Evolutionary conservation across 768 basidiomycete genomes (phyloP), one percentile per base, ranked within the genome.

Genomic region (Daedaleopsis sinensis): DNA sequence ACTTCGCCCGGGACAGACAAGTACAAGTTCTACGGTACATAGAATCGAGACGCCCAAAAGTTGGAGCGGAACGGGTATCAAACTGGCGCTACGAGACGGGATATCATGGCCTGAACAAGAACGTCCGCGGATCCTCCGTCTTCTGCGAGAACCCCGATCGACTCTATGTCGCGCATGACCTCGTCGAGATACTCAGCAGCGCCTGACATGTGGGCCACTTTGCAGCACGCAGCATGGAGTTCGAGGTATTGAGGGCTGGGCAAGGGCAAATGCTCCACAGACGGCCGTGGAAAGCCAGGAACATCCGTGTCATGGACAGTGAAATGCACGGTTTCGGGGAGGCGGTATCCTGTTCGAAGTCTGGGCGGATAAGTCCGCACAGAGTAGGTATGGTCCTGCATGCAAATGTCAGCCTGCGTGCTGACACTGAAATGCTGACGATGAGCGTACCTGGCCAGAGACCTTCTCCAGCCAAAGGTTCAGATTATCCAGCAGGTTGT

Each of bases 191-290:
- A 23, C 42, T 52, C 50, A 35, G 38, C 36, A 9, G 55, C 55
- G 18, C 55, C 55, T n/a, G 55, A 57, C 32, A 57, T 11, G 55
- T 57, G 24, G 11, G 55, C 55, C 11, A 57, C 27, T 16, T 38
- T 32, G 23, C 36, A 47, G 23, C 55, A 57, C 6, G 55, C 46
- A 35, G 44, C 55, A 36, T 57, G 55, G 18, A 57, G 36, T 3
- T 18, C 15, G 55, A 57, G 55, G 44, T 57, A 57, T n/a, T n/a
- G 8, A 36, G 44, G 44, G 24, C 27, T 48, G 15, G 42, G 55
- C 43, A 57, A 27, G 24, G 43, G 23, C 21, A 48, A 38, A 2
- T 42, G 1, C 35, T 23, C 49, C 5, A 16, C 49, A 27, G 19
- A 5, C 15, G 49, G 49, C 19, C 21, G 49, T 32, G 15, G 49